Conservation (phyloP, 106 monocot genomes). For the Phalaenopsis aphrodite region DNA sequence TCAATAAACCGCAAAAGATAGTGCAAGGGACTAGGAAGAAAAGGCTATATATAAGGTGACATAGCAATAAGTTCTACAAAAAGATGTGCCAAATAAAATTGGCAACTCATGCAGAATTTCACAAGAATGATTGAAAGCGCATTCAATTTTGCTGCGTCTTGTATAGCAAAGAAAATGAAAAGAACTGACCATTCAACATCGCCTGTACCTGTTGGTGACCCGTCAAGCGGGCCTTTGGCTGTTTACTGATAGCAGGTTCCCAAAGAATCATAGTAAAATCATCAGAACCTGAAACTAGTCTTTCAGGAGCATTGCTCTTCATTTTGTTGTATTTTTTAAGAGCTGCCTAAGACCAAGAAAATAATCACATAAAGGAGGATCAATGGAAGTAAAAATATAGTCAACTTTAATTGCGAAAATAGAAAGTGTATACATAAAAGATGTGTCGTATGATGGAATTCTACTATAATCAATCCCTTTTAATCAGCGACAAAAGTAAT, state of each 20-base stretch:
- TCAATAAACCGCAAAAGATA: neutral
- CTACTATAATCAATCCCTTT: neutral
- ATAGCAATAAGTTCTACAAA: too few relatives aligned
- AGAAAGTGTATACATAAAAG: neutral
- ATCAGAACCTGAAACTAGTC: conserved; percentile 93
- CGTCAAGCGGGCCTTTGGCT: conserved; percentile 82
- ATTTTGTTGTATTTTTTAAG: conserved; percentile 75
- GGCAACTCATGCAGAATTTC: neutral
- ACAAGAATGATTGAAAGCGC: neutral
- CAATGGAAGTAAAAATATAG: neutral
- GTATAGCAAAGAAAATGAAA: neutral
- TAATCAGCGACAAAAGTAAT: neutral
- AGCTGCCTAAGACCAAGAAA: conserved; percentile 45
- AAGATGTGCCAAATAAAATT: neutral
- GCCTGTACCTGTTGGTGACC: conserved; percentile 82
- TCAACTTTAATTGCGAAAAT: neutral
- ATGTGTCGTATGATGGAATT: neutral
- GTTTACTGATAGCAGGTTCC: conserved; percentile 77
- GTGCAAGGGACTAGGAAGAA: neutral
- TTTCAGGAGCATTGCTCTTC: conserved; percentile 86
- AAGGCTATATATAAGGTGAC: neutral
- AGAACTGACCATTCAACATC: neutral
- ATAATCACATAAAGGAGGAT: neutral
- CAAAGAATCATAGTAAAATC: conserved; percentile 95
- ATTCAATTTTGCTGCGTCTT: neutral